Percentiles rank a stretch among this genome's conserved stretches.
Evolutionary conservation across 2,329 filamentous ascomycete species (phyloP).

Genomic region (Hymenoscyphus salicellus): DNA sequence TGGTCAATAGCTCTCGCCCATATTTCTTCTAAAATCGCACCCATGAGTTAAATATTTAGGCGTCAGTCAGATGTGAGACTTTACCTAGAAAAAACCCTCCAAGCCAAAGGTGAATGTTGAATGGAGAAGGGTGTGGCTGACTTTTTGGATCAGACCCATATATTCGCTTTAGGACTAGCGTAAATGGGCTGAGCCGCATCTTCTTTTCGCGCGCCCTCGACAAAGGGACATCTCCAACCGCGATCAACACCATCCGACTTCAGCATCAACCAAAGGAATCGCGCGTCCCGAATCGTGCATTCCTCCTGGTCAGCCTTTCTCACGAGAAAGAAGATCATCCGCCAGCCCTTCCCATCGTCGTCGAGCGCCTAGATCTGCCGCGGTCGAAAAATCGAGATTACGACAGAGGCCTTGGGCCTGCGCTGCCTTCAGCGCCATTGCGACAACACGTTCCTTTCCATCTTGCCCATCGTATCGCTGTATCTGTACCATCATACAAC

Average conservation of each 20-base stretch:
- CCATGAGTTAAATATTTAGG: too few species aligned
- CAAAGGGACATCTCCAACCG: slow-evolving; percentile 11
- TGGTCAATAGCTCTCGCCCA: too few species aligned
- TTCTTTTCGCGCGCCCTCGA: slow-evolving; percentile 9
- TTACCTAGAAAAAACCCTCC: too few species aligned
- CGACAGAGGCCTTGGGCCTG: slow-evolving; percentile 32
- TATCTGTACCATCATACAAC: slow-evolving; percentile 19
- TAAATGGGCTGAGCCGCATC: slow-evolving; percentile 3
- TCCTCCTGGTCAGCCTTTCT: slow-evolving; percentile 34
- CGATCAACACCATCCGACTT: slow-evolving; percentile 15
- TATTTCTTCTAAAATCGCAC: too few species aligned
- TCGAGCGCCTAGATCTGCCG: slow-evolving; percentile 25
- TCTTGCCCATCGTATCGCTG: slow-evolving; percentile 27
- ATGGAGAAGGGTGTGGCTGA: too few species aligned
- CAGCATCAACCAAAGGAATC: slow-evolving; percentile 31
- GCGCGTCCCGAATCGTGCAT: slow-evolving; percentile 36
- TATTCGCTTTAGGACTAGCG: slow-evolving; percentile 6
- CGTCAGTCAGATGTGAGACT: too few species aligned
- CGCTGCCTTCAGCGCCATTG: slow-evolving; percentile 34
- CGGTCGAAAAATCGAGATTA: slow-evolving; percentile 28
- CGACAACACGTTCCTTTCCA: slow-evolving; percentile 26
- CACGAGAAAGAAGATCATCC: slow-evolving; percentile 31
- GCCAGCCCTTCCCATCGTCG: slow-evolving; percentile 28
- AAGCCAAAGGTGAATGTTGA: too few species aligned
- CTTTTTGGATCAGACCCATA: not conserved